These are phyloP conservation scores for Forsythia suspensa DNA, from an alignment of 257 asterid species.

Conservation along the genomic window DNA sequence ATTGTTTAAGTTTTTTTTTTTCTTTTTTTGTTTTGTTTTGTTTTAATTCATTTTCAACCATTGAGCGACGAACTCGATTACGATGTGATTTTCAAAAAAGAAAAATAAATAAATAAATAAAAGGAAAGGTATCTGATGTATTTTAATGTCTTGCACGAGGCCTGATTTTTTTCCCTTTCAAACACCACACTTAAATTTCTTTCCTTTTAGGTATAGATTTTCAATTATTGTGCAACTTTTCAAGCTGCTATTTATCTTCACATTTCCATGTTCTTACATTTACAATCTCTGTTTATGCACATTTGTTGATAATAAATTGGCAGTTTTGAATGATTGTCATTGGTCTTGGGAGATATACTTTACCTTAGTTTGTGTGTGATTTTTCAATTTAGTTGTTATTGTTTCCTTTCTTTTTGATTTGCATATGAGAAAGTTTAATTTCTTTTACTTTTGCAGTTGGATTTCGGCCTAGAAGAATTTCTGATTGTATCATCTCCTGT, in stretches of 20 bases:
- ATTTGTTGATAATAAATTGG: background rate
- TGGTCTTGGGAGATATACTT: background rate
- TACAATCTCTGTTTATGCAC: background rate
- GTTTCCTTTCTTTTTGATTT: constrained; percentile 12
- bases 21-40: too few species aligned
- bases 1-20: background rate
- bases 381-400: background rate
- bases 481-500: constrained; percentile 5
- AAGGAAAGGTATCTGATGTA: background rate
- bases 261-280: background rate
- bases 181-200: background rate
- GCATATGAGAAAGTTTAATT: constrained; percentile 6
- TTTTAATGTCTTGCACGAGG: background rate
- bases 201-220: background rate
- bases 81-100: background rate
- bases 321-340: background rate
- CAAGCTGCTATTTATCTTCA: background rate
- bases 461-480: constrained; percentile 19
- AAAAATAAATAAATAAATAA: background rate
- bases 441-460: constrained; percentile 35
- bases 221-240: background rate
- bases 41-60: background rate
- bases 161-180: background rate
- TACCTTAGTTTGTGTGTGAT: background rate
- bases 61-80: background rate